A percentile compares a stretch with the other conserved stretches of the same genome.
These are phyloP conservation scores for Pythium brassicae DNA, from an alignment of 352 stramenopile species.

Conservation along the genomic window DNA sequence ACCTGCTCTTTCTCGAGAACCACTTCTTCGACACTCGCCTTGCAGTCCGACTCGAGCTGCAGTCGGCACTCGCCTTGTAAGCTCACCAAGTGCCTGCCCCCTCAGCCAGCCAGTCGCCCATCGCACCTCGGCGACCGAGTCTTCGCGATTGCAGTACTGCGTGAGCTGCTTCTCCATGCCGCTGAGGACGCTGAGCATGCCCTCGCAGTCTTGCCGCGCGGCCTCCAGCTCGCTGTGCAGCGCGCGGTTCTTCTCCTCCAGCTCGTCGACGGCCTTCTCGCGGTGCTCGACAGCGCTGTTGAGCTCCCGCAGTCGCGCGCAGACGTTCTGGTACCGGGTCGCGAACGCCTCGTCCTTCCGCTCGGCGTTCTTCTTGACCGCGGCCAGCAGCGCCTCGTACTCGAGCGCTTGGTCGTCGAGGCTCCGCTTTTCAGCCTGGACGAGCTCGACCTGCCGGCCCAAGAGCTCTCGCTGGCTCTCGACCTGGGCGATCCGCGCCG, in stretches of 20 bases:
- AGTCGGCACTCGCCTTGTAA: not conserved
- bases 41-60: constrained; percentile 70
- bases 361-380: constrained; percentile 55
- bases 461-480: constrained; percentile 53
- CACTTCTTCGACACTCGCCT: constrained; percentile 60
- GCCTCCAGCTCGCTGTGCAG: constrained; percentile 54
- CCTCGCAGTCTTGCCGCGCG: constrained; percentile 75
- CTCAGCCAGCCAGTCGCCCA: not conserved
- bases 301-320: constrained; percentile 55
- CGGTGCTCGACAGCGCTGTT: constrained; percentile 52
- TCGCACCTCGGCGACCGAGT: constrained; percentile 62
- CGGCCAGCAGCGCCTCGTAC: constrained; percentile 55
- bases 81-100: not conserved
- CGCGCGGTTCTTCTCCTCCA: constrained; percentile 35
- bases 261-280: constrained; percentile 41
- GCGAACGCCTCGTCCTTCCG: constrained; percentile 62
- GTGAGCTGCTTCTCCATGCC: constrained; percentile 83
- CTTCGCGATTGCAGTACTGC: constrained; percentile 69
- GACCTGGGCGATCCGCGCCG: constrained; percentile 54
- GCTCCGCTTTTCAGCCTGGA: constrained; percentile 24
- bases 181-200: constrained; percentile 78
- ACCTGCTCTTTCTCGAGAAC: constrained; percentile 80
- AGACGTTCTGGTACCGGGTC: constrained; percentile 68
- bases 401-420: constrained; percentile 50
- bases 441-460: constrained; percentile 26